phyloP scores from a whole-genome alignment of 495 filamentous ascomycete species.

The Neurospora sp. region DNA sequence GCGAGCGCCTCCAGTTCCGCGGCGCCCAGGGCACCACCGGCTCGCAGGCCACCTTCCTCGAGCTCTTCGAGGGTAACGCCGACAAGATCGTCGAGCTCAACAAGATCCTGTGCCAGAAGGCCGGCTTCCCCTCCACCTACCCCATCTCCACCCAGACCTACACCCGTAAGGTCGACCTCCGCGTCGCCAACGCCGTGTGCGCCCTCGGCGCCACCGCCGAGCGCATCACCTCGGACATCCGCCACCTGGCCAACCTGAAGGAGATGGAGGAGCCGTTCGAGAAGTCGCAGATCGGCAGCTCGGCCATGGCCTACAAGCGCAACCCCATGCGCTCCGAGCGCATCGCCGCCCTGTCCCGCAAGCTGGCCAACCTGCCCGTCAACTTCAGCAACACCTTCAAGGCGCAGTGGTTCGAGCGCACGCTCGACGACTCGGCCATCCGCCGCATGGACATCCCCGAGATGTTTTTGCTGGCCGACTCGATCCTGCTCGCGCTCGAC shows the following conservation, averaged over 20 bases:
- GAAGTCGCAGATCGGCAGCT: conserved; percentile 55
- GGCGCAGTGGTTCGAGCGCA: conserved; percentile 73
- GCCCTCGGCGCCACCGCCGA: conserved; percentile 77
- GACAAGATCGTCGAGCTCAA: conserved; percentile 70
- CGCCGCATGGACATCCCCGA: conserved; percentile 58
- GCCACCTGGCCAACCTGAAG: conserved; percentile 55
- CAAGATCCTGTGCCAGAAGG: conserved; percentile 60
- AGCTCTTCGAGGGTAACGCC: conserved; percentile 65
- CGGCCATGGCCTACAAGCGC: conserved; percentile 74
- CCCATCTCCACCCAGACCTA: conserved; percentile 66
- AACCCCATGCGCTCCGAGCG: conserved; percentile 73
- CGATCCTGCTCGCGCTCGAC: conserved; percentile 67
- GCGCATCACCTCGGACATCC: conserved; percentile 58
- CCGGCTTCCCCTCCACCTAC: conserved; percentile 68
- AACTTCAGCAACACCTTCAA: conserved; percentile 68
- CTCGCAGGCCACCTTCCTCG: conserved; percentile 58
- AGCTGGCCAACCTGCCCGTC: conserved; percentile 55
- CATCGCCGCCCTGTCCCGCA: conserved; percentile 64
- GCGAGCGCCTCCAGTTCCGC: conserved; percentile 68
- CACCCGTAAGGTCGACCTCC: conserved; percentile 65
- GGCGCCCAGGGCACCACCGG: conserved; percentile 36
- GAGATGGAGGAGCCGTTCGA: conserved; percentile 92
- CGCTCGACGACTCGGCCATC: conserved; percentile 41
- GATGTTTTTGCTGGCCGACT: conserved; percentile 70
- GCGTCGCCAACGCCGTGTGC: conserved; percentile 68